These are phyloP conservation scores for Ogataea pilisensis DNA, from an alignment of 805 yeast genomes.

Conservation along the genomic window DNA sequence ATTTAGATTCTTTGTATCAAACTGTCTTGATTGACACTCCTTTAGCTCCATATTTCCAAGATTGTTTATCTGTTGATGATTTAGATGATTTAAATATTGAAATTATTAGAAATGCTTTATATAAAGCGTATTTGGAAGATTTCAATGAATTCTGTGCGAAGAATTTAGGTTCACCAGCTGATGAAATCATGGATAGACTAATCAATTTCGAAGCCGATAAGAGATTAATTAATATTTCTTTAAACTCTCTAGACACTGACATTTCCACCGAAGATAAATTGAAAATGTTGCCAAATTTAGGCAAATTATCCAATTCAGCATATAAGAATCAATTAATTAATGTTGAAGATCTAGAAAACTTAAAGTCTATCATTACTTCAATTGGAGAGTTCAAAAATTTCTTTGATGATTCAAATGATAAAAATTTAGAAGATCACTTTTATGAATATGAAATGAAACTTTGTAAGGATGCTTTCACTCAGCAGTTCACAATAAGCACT, in stretches of 20 bases:
- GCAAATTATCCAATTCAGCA: conserved; percentile 69
- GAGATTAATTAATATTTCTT: conserved; percentile 84
- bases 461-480: conserved; percentile 91
- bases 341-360: conserved; percentile 83
- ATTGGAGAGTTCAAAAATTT: conserved; percentile 64
- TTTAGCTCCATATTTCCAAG: conserved; percentile 91
- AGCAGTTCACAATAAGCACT: conserved; percentile 86
- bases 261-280: conserved; percentile 68
- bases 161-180: conserved; percentile 69
- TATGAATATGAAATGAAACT: conserved; percentile 88
- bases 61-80: conserved; percentile 81
- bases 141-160: conserved; percentile 61
- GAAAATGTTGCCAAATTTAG: conserved; percentile 74
- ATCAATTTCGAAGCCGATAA: conserved; percentile 93
- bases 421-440: conserved; percentile 88
- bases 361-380: conserved; percentile 58
- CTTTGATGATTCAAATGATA: conserved; percentile 45
- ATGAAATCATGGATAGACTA: conserved; percentile 73
- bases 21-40: conserved; percentile 96
- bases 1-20: conserved; percentile 86
- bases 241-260: conserved; percentile 85
- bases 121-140: conserved; percentile 90
- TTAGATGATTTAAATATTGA: conserved; percentile 95
- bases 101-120: conserved; percentile 84
- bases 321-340: conserved; percentile 61